Base-by-base conservation (phyloP, 164 flowering plant species). In the Sextonia rubra region DNA sequence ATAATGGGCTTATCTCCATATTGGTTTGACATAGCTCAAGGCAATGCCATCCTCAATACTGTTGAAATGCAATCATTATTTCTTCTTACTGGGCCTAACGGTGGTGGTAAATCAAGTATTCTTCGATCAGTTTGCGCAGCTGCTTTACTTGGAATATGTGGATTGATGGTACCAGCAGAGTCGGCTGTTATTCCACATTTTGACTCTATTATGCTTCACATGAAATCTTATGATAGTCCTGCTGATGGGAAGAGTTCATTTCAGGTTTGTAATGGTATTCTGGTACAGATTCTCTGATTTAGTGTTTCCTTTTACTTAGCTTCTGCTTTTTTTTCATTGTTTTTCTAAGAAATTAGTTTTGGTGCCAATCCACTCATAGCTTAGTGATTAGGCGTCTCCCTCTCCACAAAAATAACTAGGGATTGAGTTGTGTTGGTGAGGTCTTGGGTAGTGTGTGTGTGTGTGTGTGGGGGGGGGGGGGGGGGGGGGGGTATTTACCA, bases 191-290 rank as follows among this genome's bases (percentile, higher is more conserved):
- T 95, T 76, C 99, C 99, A 32, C 91, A 90, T 79, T 95, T 95
- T 81, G 99, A 95, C 78, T 85, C 97, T 47, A 85, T 95, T 29
- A 90, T 89, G 96, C 93, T 95, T 78, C 99, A 95, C 80, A 90
- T 95, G 97, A 95, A 95, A 86, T 89, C 98, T 55, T 95, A 91
- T 80, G 99, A 95, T 75, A 95, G 99, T 69, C 99, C 99, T 49
- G 94, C 90, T 48, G 99, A 95, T 84, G 93, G 95, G 17, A 95
- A 95, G 81, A 93, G 98, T 79, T 93, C 99, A 68, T 95, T 95
- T 80, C 99, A 95, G 97, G 98, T 91, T 69, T 2, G 58, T 15
- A 52, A 52, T 52, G 12, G 58, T 52, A 20, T 17, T 52, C n/a
- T 52, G 58, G 14, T 6, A 52, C n/a, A 52, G n/a, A 12, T 15